Base-by-base conservation (phyloP, 2,329 filamentous ascomycete species). In the Apiospora koreana region DNA sequence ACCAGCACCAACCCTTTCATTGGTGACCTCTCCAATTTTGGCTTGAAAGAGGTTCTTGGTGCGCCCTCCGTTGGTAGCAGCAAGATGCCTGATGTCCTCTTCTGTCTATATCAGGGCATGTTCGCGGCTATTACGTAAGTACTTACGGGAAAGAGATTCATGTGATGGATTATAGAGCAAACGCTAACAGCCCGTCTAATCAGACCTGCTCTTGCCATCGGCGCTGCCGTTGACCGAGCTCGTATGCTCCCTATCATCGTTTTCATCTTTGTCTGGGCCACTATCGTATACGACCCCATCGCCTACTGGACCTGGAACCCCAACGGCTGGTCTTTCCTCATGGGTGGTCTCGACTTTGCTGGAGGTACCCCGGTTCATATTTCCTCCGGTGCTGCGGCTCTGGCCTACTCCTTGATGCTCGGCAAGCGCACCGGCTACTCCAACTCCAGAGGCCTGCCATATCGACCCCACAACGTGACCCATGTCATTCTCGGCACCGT, bases 41-140 rank as follows among this genome's bases (percentile, higher is more conserved):
- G 93, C 43, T 88, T 97, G 76, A 92, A 87, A 82, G 88, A 93
- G 79, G 93, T 94, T 10, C 85, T 97, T 31, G 94, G 84, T 48
- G 87, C 90, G 73, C 93, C 94, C 28, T 94, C 92, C 9, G 89
- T 94, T 35, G 94, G 92, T 68, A 91, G 91, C 74, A 75, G 80
- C 71, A 89, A 88, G 78, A 85, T 97, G 62, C 94, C 94, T 0
- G 94, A 97, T 79, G 85, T 97, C 64, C 84, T 97, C 54, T 96
- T 95, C 82, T 94, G 91, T 72, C 85, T 97, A 38, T 97, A 94
- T 84, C 93, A 95, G 83, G 92, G 93, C 86, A 95, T 95, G 93
- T 95, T 95, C 80, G 93, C 94, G 28, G 88, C 90, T 73, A 95
- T 97, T 84, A 97, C 94, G 92, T 94, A 86, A 83, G 92, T 85